Evolutionary conservation across 163 green algal species (phyloP).

Genomic region (Chlamydomonas reinhardtii): DNA sequence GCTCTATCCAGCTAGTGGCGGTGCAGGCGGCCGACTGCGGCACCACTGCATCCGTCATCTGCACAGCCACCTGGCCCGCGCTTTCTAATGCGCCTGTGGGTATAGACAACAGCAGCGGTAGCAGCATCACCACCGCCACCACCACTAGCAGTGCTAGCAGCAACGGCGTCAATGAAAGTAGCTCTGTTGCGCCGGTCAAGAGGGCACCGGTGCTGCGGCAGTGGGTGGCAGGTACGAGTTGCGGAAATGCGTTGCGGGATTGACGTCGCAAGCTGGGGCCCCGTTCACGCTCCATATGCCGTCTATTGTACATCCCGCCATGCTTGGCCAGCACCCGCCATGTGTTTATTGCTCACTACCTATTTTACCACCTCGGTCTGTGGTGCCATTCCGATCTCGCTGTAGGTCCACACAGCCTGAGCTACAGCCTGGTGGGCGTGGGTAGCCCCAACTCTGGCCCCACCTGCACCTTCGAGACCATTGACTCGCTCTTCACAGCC

Average conservation of each 20-base stretch:
- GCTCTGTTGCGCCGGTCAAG: too few species aligned
- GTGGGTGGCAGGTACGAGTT: neutral
- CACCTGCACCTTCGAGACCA: neutral
- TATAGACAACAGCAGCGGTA: neutral
- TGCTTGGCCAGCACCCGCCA: too few species aligned
- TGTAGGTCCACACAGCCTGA: constrained; percentile 23
- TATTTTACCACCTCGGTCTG: too few species aligned
- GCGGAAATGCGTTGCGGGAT: neutral
- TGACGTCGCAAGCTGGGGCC: too few species aligned
- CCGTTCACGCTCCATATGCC: too few species aligned
- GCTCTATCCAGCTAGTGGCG: constrained; percentile 18
- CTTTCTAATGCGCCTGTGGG: neutral
- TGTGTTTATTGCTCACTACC: too few species aligned
- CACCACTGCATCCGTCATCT: constrained; percentile 10
- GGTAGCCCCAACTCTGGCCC: constrained; percentile 21
- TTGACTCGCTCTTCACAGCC: neutral
- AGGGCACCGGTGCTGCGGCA: neutral
- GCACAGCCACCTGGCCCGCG: constrained; percentile 24
- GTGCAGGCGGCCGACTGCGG: constrained; percentile 30
- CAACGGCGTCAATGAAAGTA: neutral
- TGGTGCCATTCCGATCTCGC: neutral
- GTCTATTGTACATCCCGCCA: too few species aligned
- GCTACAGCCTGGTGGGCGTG: neutral
- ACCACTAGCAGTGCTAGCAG: neutral
- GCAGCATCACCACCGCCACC: neutral